Conservation (phyloP, 257 asterid genomes). For the Haberlea rhodopensis region DNA sequence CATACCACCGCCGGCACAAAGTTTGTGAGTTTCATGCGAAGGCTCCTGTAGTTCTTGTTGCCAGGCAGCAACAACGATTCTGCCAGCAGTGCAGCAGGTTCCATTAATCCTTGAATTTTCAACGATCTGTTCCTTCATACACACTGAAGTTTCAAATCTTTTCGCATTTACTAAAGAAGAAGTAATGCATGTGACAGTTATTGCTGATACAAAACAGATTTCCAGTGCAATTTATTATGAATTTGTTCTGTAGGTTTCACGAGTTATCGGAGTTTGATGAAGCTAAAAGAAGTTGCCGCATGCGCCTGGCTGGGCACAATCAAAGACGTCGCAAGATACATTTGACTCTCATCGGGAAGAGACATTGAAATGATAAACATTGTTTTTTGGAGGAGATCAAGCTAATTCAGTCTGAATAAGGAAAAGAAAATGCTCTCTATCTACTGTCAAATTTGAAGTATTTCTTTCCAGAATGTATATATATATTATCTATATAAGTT, state of each 20-base stretch:
- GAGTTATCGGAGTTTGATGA: constrained; percentile 76
- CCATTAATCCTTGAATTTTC: constrained; percentile 15
- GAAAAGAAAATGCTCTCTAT: no score
- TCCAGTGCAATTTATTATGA: constrained; percentile 20
- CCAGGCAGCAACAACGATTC: constrained; percentile 69
- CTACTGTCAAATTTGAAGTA: no score
- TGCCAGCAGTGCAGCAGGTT: constrained; percentile 99
- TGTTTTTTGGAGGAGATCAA: no score
- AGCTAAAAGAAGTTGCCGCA: constrained; percentile 82
- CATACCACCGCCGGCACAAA: constrained; percentile 80
- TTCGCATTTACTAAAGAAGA: no score
- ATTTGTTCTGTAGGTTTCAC: constrained; percentile 66
- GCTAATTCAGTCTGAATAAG: no score
- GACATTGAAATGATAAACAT: no score
- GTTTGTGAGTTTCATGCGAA: constrained; percentile 80
- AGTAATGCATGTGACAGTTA: constrained; percentile 17
- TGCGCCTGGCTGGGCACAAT: constrained; percentile 90
- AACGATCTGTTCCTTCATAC: constrained; percentile 16
- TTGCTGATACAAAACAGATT: not conserved
- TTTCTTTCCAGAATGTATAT: no score
- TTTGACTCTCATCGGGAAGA: no score
- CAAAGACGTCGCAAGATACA: no score
- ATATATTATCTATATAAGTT: no score
- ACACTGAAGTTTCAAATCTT: no score
- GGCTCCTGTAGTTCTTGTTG: constrained; percentile 57